Conservation (phyloP, 2,329 filamentous ascomycete genomes). For the Tolypocladium ovalisporum region DNA sequence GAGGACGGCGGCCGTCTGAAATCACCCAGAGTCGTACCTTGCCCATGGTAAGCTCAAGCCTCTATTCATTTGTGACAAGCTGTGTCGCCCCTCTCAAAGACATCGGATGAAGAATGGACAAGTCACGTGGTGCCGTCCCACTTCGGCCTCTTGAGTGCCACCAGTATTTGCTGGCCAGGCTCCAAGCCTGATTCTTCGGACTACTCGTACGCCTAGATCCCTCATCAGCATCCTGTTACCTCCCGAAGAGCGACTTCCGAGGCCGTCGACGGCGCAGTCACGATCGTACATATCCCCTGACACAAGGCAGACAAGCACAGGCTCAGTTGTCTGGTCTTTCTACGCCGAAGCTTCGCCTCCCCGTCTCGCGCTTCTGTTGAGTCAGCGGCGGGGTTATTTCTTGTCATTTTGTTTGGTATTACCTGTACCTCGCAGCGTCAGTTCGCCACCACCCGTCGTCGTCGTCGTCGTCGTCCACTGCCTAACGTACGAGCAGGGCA, state of each 20-base stretch:
- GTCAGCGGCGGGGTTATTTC: slow-evolving; percentile 3
- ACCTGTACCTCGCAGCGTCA: neutral
- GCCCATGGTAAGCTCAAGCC: neutral
- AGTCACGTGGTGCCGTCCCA: neutral
- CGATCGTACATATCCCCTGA: neutral
- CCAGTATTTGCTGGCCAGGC: neutral
- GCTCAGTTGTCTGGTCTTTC: neutral
- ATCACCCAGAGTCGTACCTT: neutral
- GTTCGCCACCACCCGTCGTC: neutral
- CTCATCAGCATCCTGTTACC: neutral
- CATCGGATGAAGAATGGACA: neutral
- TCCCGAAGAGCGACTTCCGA: neutral
- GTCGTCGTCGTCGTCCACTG: neutral
- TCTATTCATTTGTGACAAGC: neutral
- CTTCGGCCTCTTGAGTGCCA: neutral
- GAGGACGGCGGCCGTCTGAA: neutral
- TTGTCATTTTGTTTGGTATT: neutral
- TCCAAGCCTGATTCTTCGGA: neutral
- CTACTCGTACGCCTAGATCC: too few species aligned
- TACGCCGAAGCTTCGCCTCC: neutral
- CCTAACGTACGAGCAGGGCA: neutral
- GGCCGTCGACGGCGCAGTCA: neutral
- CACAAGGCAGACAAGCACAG: neutral
- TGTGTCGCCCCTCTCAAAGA: neutral
- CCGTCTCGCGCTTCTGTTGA: neutral